Percentiles rank a stretch among this genome's conserved stretches.
These are phyloP conservation scores for Aspergillus hortae DNA, from an alignment of 2,329 filamentous ascomycete species.

Conservation along the genomic window DNA sequence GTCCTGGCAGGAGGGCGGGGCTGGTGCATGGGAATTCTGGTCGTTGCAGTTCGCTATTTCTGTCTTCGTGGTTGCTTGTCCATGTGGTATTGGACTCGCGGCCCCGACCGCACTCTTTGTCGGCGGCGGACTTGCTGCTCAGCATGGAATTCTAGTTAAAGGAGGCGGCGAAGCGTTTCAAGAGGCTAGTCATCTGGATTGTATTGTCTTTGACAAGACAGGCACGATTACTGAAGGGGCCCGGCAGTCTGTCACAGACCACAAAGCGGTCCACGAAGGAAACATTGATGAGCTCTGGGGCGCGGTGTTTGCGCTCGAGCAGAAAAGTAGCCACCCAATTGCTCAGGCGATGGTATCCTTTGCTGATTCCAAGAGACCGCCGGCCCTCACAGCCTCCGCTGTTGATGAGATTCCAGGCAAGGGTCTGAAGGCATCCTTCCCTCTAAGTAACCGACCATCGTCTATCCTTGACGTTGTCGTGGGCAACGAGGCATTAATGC, in stretches of 20 bases:
- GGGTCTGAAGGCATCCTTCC: slow-evolving; percentile 48
- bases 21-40: slow-evolving; percentile 52
- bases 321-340: slow-evolving; percentile 58
- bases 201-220: slow-evolving; percentile 85
- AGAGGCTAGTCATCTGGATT: slow-evolving; percentile 73
- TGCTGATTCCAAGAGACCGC: slow-evolving; percentile 34
- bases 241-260: slow-evolving; percentile 35
- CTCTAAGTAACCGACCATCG: too few relatives aligned
- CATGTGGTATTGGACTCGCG: slow-evolving; percentile 77
- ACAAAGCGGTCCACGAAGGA: slow-evolving; percentile 20
- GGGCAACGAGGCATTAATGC: slow-evolving; percentile 47
- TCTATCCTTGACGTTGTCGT: slow-evolving; percentile 33
- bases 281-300: slow-evolving; percentile 37
- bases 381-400: slow-evolving; percentile 28
- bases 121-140: slow-evolving; percentile 75
- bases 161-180: slow-evolving; percentile 84
- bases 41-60: slow-evolving; percentile 68
- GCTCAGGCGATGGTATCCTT: slow-evolving; percentile 53
- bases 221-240: slow-evolving; percentile 73
- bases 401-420: slow-evolving; percentile 55
- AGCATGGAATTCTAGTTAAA: slow-evolving; percentile 75
- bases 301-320: slow-evolving; percentile 51
- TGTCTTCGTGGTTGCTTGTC: slow-evolving; percentile 83
- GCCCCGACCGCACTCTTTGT: slow-evolving; percentile 85
- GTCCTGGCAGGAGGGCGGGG: slow-evolving; percentile 49